Conservation (phyloP, 176 grass and related monocot genomes). For the Bolboschoenus planiculmis region DNA sequence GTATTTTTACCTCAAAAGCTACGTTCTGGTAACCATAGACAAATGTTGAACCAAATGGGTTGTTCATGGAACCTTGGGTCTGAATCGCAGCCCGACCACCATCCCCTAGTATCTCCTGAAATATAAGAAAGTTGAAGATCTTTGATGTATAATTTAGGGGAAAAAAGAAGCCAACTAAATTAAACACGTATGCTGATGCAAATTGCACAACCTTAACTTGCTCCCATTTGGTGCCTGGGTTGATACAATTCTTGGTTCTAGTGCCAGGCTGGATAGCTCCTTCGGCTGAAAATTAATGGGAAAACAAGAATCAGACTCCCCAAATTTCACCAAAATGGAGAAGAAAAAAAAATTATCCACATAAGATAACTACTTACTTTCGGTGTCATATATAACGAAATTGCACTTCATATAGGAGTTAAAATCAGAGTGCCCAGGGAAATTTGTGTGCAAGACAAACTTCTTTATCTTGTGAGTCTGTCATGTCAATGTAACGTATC, state of each 20-base stretch:
- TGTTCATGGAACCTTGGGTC: slow-evolving; percentile 91
- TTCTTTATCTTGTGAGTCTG: slow-evolving; percentile 98
- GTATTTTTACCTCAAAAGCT: slow-evolving; percentile 74
- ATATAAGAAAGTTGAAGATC: slow-evolving; percentile 12
- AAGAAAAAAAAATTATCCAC: neutral
- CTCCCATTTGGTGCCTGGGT: slow-evolving; percentile 80
- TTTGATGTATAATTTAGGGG: neutral
- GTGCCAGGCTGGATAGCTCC: slow-evolving; percentile 42
- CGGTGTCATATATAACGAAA: slow-evolving; percentile 75
- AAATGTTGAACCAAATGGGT: slow-evolving; percentile 95
- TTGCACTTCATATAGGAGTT: slow-evolving; percentile 98
- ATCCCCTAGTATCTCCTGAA: slow-evolving; percentile 84
- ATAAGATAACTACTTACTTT: slow-evolving; percentile 46
- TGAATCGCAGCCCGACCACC: slow-evolving; percentile 90
- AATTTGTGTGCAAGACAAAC: slow-evolving; percentile 97
- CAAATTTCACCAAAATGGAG: slow-evolving; percentile 17
- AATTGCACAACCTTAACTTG: slow-evolving; percentile 73
- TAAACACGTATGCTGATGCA: neutral
- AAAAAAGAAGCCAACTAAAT: neutral
- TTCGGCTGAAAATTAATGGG: slow-evolving; percentile 44
- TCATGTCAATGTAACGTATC: slow-evolving; percentile 13
- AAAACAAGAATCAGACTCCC: slow-evolving; percentile 11
- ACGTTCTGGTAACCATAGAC: slow-evolving; percentile 96
- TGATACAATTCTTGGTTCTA: slow-evolving; percentile 71
- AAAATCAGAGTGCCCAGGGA: slow-evolving; percentile 91